These are phyloP conservation scores for Talaromyces borbonicus DNA, from an alignment of 495 filamentous ascomycete species.

Conservation along the genomic window DNA sequence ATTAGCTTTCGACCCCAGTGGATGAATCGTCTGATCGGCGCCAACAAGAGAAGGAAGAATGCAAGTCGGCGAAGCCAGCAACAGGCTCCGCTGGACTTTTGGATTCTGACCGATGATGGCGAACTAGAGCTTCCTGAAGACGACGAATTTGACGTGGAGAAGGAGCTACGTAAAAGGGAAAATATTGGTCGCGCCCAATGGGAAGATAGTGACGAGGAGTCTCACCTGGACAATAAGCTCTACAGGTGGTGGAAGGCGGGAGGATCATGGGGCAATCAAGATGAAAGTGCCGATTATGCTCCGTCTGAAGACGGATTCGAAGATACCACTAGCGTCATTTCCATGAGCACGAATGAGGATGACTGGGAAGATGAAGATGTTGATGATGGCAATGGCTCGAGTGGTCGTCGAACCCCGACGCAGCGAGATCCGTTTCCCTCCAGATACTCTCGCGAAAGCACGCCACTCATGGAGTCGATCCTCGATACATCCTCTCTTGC, in stretches of 20 bases:
- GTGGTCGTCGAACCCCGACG: constrained; percentile 72
- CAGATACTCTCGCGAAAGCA: constrained; percentile 41
- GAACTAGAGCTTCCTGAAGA: constrained; percentile 45
- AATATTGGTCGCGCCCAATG: constrained; percentile 22
- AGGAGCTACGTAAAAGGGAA: constrained; percentile 53
- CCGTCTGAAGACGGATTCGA: constrained; percentile 48
- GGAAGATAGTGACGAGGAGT: constrained; percentile 42
- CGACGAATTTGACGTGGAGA: constrained; percentile 66
- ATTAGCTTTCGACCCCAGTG: constrained; percentile 52
- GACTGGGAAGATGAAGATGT: constrained; percentile 50
- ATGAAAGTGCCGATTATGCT: constrained; percentile 63
- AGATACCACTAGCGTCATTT: constrained; percentile 70
- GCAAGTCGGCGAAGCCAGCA: constrained; percentile 12
- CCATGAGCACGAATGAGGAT: constrained; percentile 41
- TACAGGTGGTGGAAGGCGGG: constrained; percentile 74
- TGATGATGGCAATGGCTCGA: no score
- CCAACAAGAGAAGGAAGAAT: constrained; percentile 12
- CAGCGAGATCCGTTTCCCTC: constrained; percentile 34
- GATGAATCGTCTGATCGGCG: constrained; percentile 35
- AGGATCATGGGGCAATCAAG: constrained; percentile 73
- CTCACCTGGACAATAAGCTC: constrained; percentile 58
- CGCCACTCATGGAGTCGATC: constrained; percentile 50
- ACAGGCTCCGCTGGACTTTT: constrained; percentile 43
- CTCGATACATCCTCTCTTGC: constrained; percentile 63
- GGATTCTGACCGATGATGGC: constrained; percentile 47